Base-by-base conservation (phyloP, 2,329 filamentous ascomycete genomes). In the Paramyrothecium roridum region DNA sequence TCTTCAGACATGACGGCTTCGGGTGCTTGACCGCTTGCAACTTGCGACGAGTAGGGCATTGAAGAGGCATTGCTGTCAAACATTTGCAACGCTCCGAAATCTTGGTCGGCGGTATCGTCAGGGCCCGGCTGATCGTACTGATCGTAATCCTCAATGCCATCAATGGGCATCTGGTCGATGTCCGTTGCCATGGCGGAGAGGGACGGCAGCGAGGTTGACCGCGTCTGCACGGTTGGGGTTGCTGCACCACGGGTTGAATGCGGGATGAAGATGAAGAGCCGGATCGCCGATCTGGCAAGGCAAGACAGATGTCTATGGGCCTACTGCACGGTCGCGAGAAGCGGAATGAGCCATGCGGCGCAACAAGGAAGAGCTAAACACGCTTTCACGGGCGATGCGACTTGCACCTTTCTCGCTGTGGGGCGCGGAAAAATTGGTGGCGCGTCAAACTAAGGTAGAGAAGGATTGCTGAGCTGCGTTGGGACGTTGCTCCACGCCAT, bases 31-130 rank as follows among this genome's bases (percentile, higher is more conserved):
- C 56, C 57, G 46, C 21, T 45, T 7, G 62, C 55, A 8, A 60
- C 45, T 52, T 68, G 66, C 8, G 70, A 68, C 8, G 68, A 65
- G 50, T 66, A 68, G n/a, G 68, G 65, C 16, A 61, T 59, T 46
- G 66, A 61, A 48, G 65, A 61, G 50, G 66, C 59, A 58, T 71
- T 73, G 63, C 71, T 74, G 56, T 73, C 69, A 53, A 74, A 74
- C 64, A 74, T 70, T 50, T 73, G 69, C 52, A 74, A 65, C 22
- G 67, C 54, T 21, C 70, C 71, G 54, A 73, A 73, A 52, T 72
- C 68, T 43, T 59, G 60, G 47, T 72, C 69, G 20, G 62, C 59
- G 22, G 56, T 61, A 21, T 60, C 55, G 30, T 61, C 58, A 12
- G 54, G 58, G 20, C 56, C 61, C 23, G 63, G 57, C 16, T 67